Base-by-base conservation (phyloP, 1,139 yeast genomes). In the Debaryomyces psychrophilus region DNA sequence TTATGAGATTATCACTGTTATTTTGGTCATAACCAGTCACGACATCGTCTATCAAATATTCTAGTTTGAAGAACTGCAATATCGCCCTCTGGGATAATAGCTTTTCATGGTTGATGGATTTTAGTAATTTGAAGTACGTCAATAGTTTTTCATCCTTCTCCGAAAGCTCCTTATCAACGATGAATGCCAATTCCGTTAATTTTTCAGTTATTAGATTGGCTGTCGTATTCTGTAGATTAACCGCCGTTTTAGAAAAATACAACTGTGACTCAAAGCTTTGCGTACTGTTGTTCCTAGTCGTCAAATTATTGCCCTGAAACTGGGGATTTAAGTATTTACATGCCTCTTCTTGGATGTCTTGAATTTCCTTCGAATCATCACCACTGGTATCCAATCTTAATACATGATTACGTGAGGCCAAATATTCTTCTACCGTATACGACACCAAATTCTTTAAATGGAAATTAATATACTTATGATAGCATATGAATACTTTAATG, bases 381-480 rank as follows among this genome's bases (percentile, higher is more conserved):
- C 43, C 43, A 9, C 44, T 47, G 4, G 41, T 48, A 44, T 66
- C 69, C 12, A 67, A 50, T 39, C 68, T 54, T 44, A 68, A 54
- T 2, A 68, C 60, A 48, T 58, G 67, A 50, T 68, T 67, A 48
- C 67, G 72, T 0, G 68, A 60, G 25, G 70, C 71, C 47, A 83
- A 65, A 70, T 83, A 83, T 58, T 88, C 95, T 54, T 87, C 88
- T 1, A 90, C 90, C 0, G 90, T 81, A 49, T 82, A 77, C 12
- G 90, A 87, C 29, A 82, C 81, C 52, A 83, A 78, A 64, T 93
- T 92, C 35, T 82, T 77, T 37, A 90, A 72, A 8, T 59, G 51
- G 46, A 75, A 71, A 54, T 86, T 85, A 17, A 87, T 79, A 49
- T 82, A 78, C 11, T 92, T 93, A 53, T 86, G 88, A 64, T 87